phyloP scores from a whole-genome alignment of 2,329 filamentous ascomycete species.

The Lizonia empirigonia region DNA sequence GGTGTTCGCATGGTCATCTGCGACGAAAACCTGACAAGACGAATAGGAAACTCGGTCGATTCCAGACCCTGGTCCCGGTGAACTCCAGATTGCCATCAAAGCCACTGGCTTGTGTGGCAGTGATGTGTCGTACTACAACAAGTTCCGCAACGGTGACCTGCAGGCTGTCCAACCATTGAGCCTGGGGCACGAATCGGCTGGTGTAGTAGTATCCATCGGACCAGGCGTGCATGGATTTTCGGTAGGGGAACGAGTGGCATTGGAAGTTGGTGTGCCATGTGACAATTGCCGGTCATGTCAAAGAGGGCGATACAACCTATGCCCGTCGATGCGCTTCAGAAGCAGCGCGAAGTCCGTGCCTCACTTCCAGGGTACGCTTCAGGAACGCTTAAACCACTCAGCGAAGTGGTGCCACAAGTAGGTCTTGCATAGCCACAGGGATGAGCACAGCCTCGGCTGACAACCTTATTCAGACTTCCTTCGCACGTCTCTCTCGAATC shows the following conservation, averaged over 20 bases:
- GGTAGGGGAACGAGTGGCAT: slow-evolving; percentile 50
- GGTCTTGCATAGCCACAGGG: slow-evolving; percentile 41
- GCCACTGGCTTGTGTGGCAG: slow-evolving; percentile 73
- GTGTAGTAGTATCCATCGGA: slow-evolving; percentile 48
- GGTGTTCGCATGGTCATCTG: slow-evolving; percentile 29
- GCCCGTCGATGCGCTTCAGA: slow-evolving; percentile 51
- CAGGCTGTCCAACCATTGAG: slow-evolving; percentile 69
- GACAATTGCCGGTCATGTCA: slow-evolving; percentile 51
- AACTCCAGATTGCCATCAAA: slow-evolving; percentile 69
- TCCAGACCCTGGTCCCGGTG: slow-evolving; percentile 59
- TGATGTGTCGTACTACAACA: slow-evolving; percentile 73
- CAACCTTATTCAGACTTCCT: slow-evolving; percentile 45
- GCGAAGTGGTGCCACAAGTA: slow-evolving; percentile 54
- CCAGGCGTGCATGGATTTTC: slow-evolving; percentile 46
- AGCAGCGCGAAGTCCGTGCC: slow-evolving; percentile 52
- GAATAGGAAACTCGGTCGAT: slow-evolving; percentile 62
- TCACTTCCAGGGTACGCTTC: slow-evolving; percentile 52
- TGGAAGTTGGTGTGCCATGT: slow-evolving; percentile 51
- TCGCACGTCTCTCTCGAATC: slow-evolving; percentile 48
- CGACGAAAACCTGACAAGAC: slow-evolving; percentile 30
- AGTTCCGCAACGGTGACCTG: slow-evolving; percentile 73
- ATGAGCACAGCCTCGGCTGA: slow-evolving; percentile 34
- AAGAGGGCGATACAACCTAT: slow-evolving; percentile 51
- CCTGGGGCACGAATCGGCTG: slow-evolving; percentile 54
- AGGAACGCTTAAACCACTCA: slow-evolving; percentile 52